A percentile compares a stretch with the other conserved stretches of the same genome.
These are phyloP conservation scores for Kwoniella mangroviensis DNA, from an alignment of 768 basidiomycete genomes.

Conservation along the genomic window DNA sequence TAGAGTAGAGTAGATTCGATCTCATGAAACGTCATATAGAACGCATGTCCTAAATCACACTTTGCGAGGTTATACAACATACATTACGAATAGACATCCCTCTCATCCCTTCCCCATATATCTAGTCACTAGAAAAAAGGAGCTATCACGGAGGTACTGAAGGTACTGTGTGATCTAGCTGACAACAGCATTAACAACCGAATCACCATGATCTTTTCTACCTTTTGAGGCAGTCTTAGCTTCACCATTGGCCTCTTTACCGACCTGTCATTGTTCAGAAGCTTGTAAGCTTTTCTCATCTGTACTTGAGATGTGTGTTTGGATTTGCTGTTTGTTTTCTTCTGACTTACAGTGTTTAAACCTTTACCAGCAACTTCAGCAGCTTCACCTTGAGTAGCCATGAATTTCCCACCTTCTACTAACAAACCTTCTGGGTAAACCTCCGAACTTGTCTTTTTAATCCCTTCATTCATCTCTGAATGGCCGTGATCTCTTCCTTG, in stretches of 20 bases:
- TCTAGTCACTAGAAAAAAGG: too few species aligned
- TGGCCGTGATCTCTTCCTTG: constrained; percentile 26
- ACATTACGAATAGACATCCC: constrained; percentile 15
- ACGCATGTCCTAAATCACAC: too few species aligned
- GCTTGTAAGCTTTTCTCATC: background rate
- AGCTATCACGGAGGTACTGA: too few species aligned
- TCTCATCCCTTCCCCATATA: background rate
- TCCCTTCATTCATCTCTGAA: constrained; percentile 20
- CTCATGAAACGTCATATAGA: too few species aligned
- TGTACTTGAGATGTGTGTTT: background rate
- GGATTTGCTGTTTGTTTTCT: background rate
- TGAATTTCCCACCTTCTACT: constrained; percentile 9
- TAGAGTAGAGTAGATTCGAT: too few species aligned
- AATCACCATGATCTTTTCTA: constrained; percentile 7
- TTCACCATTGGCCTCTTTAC: constrained; percentile 21
- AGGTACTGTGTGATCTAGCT: background rate
- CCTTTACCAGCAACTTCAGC: constrained; percentile 18
- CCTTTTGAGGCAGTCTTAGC: constrained; percentile 10
- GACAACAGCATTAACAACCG: constrained; percentile 19
- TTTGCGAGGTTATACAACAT: constrained; percentile 4
- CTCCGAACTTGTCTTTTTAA: constrained; percentile 9
- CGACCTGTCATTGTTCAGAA: constrained; percentile 3
- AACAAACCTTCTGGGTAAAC: constrained; percentile 12
- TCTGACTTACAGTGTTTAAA: constrained; percentile 17
- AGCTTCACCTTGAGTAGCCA: constrained; percentile 20